phyloP scores from a whole-genome alignment of 2,329 filamentous ascomycete genomes.

The Xylogone sp. region DNA sequence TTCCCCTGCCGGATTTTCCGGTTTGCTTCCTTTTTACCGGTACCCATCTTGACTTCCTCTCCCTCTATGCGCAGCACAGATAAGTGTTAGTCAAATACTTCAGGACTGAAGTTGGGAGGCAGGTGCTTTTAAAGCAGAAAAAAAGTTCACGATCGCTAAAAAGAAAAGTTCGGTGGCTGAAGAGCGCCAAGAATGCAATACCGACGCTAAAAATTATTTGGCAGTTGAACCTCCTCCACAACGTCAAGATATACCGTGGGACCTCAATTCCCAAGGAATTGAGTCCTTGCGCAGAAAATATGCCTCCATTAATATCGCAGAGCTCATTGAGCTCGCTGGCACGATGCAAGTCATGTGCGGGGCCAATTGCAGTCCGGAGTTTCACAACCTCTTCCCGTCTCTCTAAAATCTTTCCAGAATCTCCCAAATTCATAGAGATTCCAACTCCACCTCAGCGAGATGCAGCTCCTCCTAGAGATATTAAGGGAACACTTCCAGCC shows the following conservation, averaged over 20 bases:
- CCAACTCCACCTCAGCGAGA: slow-evolving; percentile 67
- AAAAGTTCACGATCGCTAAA: not conserved
- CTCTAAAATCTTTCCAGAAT: slow-evolving; percentile 69
- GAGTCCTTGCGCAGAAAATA: slow-evolving; percentile 7
- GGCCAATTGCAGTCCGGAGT: slow-evolving; percentile 28
- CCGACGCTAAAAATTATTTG: not conserved
- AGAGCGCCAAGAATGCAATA: not conserved
- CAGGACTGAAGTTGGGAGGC: not conserved
- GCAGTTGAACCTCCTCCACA: not conserved
- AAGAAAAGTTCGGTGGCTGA: not conserved
- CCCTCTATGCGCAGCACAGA: slow-evolving; percentile 14
- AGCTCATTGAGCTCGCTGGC: slow-evolving; percentile 25
- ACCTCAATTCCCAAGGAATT: not conserved
- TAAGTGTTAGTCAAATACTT: slow-evolving; percentile 9
- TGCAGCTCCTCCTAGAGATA: slow-evolving; percentile 33
- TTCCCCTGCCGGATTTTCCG: slow-evolving; percentile 84
- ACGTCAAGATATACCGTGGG: not conserved
- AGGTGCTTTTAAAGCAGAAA: not conserved
- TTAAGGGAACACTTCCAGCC: slow-evolving; percentile 79
- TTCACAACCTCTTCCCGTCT: slow-evolving; percentile 43
- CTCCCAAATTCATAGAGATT: slow-evolving; percentile 80
- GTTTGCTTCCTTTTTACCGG: slow-evolving; percentile 84
- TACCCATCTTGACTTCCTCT: slow-evolving; percentile 62
- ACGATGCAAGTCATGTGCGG: slow-evolving; percentile 26
- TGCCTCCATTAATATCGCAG: slow-evolving; percentile 23